Conservation (phyloP, 768 basidiomycete genomes). For the Tubosaeta sp. region DNA sequence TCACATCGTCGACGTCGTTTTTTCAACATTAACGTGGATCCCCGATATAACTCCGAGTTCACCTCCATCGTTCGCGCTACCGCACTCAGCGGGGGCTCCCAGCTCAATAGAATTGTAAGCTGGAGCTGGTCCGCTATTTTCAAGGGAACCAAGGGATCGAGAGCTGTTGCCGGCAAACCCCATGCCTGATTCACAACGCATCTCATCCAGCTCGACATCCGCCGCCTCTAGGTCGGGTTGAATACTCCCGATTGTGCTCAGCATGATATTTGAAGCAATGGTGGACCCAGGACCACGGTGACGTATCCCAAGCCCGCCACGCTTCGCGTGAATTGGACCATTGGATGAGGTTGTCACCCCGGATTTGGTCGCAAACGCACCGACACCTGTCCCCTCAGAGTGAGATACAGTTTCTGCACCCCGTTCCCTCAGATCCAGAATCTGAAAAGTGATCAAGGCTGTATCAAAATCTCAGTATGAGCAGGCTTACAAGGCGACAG, state of each 20-base stretch:
- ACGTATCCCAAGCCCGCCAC: constrained; percentile 40
- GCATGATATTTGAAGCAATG: constrained; percentile 58
- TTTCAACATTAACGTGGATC: constrained; percentile 61
- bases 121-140: constrained; percentile 46
- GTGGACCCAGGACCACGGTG: constrained; percentile 49
- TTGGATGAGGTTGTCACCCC: constrained; percentile 30
- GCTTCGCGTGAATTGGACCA: constrained; percentile 22
- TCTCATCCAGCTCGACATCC: constrained; percentile 55
- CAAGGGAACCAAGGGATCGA: constrained; percentile 29
- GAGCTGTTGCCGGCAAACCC: constrained; percentile 47
- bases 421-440: constrained; percentile 77
- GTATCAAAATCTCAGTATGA: background rate
- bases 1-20: constrained; percentile 49
- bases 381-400: constrained; percentile 67
- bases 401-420: constrained; percentile 75
- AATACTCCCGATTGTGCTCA: constrained; percentile 62
- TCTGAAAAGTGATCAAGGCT: constrained; percentile 38
- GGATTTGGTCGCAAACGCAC: constrained; percentile 63
- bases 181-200: constrained; percentile 45
- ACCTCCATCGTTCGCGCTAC: constrained; percentile 21
- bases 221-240: constrained; percentile 50
- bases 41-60: constrained; percentile 30
- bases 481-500: constrained; percentile 60
- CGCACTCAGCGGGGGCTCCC: constrained; percentile 14
- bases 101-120: constrained; percentile 44